These are phyloP conservation scores for Solanum piurae DNA, from an alignment of 257 asterid species.

Conservation along the genomic window DNA sequence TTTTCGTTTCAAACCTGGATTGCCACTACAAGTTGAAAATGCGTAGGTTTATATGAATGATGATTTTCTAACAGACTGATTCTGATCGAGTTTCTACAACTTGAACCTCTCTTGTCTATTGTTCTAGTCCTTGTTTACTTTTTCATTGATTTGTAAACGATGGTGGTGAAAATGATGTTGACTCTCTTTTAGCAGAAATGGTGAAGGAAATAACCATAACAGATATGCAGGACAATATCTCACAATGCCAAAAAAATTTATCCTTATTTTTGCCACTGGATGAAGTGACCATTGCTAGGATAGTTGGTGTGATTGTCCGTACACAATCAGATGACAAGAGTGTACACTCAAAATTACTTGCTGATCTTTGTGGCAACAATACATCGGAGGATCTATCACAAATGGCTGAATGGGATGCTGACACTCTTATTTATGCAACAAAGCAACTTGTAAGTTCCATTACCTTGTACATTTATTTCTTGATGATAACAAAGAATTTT, in stretches of 20 bases:
- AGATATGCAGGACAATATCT: slow-evolving; percentile 59
- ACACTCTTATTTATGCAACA: slow-evolving; percentile 71
- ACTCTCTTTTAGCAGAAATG: slow-evolving; percentile 69
- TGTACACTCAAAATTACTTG: slow-evolving; percentile 24
- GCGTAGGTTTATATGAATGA: not conserved
- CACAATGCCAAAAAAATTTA: slow-evolving; percentile 73
- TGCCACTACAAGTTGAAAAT: too few relatives aligned
- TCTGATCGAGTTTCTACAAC: not conserved
- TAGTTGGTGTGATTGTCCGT: slow-evolving; percentile 65
- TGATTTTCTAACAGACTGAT: not conserved
- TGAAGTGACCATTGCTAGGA: slow-evolving; percentile 63
- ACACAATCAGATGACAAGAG: slow-evolving; percentile 42
- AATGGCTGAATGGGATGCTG: slow-evolving; percentile 56
- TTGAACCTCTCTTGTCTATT: too few relatives aligned
- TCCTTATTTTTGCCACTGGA: slow-evolving; percentile 67
- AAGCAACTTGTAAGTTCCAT: slow-evolving; percentile 65
- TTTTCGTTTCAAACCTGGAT: not conserved
- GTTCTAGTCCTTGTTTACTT: not conserved
- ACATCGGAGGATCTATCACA: slow-evolving; percentile 8
- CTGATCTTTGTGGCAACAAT: slow-evolving; percentile 52
- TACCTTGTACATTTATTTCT: too few relatives aligned
- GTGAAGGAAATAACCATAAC: slow-evolving; percentile 87
- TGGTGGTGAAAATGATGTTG: slow-evolving; percentile 32
- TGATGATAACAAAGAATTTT: not conserved
- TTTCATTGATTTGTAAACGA: not conserved